Evolutionary conservation across 768 basidiomycete genomes (phyloP).

Genomic region (Nidularia pulvinata): DNA sequence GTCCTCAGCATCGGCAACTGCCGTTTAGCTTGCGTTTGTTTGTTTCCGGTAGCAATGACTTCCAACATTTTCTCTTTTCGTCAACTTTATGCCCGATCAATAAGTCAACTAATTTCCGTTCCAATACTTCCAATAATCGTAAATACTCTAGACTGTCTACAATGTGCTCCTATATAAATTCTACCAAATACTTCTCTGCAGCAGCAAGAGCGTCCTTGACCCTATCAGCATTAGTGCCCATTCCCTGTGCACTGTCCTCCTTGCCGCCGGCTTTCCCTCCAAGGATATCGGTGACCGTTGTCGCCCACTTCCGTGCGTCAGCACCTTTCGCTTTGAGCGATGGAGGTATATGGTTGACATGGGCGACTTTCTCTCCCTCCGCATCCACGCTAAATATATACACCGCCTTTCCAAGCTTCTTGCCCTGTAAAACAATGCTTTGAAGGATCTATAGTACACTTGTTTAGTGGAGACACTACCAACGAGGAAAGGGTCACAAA

Average conservation of each 20-base stretch:
- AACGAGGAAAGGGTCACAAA: not conserved
- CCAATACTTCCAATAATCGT: too few relatives aligned
- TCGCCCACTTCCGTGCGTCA: slow-evolving; percentile 90
- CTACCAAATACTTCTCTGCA: slow-evolving; percentile 44
- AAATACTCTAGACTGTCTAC: too few relatives aligned
- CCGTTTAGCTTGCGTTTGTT: not conserved
- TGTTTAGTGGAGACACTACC: not conserved
- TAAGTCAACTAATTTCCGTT: too few relatives aligned
- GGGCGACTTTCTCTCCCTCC: slow-evolving; percentile 75
- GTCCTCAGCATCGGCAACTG: not conserved
- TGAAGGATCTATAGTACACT: slow-evolving; percentile 59
- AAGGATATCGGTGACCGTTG: slow-evolving; percentile 71
- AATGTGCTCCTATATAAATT: not conserved
- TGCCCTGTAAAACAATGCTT: slow-evolving; percentile 73
- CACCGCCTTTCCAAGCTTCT: slow-evolving; percentile 77
- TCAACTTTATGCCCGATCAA: too few relatives aligned
- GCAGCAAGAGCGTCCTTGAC: slow-evolving; percentile 65
- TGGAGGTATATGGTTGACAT: slow-evolving; percentile 79
- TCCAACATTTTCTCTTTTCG: too few relatives aligned
- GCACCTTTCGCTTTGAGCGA: slow-evolving; percentile 59
- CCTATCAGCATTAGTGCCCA: slow-evolving; percentile 66
- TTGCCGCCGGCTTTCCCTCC: slow-evolving; percentile 99
- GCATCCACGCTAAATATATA: slow-evolving; percentile 86
- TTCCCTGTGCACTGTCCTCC: slow-evolving; percentile 89
- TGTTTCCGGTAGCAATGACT: too few relatives aligned